Evolutionary conservation across 441 rosid genomes (phyloP).

Genomic region (Viola pubescens): DNA sequence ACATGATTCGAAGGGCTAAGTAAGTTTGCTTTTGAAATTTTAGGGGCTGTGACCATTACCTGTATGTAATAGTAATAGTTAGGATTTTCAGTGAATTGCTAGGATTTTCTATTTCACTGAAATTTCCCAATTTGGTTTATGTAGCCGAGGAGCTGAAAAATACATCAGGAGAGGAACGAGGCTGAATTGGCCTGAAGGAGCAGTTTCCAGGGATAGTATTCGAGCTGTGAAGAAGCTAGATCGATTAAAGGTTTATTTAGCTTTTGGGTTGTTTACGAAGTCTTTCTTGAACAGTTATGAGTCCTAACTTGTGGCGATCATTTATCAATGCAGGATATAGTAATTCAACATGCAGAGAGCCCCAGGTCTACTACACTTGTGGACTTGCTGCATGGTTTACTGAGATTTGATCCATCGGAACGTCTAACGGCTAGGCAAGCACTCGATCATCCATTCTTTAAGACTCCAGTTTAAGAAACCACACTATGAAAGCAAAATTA

Average conservation of each 20-base stretch:
- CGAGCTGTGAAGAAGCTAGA: conserved; percentile 73
- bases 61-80: not conserved
- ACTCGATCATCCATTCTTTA: conserved; percentile 61
- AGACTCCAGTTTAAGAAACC: conserved; percentile 22
- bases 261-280: not conserved
- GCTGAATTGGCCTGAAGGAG: conserved; percentile 85
- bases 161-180: conserved; percentile 55
- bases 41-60: not conserved
- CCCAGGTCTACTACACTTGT: conserved; percentile 30
- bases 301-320: not conserved
- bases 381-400: conserved; percentile 48
- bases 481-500: too few relatives aligned
- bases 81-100: not conserved
- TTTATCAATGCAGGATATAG: conserved; percentile 49
- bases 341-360: conserved; percentile 37
- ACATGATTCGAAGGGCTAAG: conserved; percentile 63
- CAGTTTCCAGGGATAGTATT: conserved; percentile 68
- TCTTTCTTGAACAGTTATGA: not conserved
- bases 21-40: conserved; percentile 18
- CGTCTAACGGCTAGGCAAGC: conserved; percentile 64
- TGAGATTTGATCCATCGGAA: conserved; percentile 59
- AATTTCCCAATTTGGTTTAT: conserved; percentile 6
- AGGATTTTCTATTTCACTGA: not conserved
- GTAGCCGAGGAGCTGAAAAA: conserved; percentile 66
- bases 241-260: conserved; percentile 42